These are phyloP conservation scores for Corrigiola litoralis DNA, from an alignment of 179 eudicot species.

Conservation along the genomic window DNA sequence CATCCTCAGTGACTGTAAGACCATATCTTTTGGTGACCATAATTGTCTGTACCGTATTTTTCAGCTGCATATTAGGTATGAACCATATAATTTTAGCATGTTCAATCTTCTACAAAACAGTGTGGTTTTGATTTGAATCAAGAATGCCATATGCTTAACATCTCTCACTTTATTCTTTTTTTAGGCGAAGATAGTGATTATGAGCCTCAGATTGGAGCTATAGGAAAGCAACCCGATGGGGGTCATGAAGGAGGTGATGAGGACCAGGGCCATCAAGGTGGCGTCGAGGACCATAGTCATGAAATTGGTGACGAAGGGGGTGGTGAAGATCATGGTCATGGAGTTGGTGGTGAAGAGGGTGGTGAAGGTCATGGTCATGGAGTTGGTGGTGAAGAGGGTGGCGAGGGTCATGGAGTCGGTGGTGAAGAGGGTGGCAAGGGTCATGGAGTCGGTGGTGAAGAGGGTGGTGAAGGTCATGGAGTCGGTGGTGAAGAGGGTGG, in stretches of 20 bases:
- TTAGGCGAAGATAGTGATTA: conserved; percentile 18
- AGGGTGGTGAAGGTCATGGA: neutral
- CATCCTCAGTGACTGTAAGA: conserved; percentile 16
- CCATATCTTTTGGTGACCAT: conserved; percentile 23
- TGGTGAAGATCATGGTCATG: too few species aligned
- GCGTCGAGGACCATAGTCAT: too few species aligned
- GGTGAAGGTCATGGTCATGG: neutral
- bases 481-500: conserved; percentile 6
- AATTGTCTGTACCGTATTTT: conserved; percentile 17
- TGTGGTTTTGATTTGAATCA: neutral
- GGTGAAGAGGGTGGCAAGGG: neutral
- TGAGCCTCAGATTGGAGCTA: conserved; percentile 16
- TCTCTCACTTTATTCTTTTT: neutral
- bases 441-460: neutral
- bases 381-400: neutral
- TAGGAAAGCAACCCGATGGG: conserved; percentile 12
- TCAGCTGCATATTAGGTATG: conserved; percentile 25
- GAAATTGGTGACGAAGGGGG: too few species aligned
- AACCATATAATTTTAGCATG: neutral
- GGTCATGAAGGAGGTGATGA: too few species aligned
- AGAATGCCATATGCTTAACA: neutral
- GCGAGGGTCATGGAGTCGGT: neutral
- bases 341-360: too few species aligned
- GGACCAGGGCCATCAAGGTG: too few species aligned
- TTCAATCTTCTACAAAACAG: neutral